phyloP scores from a whole-genome alignment of 163 green algal genomes.

The Volvox carteri region DNA sequence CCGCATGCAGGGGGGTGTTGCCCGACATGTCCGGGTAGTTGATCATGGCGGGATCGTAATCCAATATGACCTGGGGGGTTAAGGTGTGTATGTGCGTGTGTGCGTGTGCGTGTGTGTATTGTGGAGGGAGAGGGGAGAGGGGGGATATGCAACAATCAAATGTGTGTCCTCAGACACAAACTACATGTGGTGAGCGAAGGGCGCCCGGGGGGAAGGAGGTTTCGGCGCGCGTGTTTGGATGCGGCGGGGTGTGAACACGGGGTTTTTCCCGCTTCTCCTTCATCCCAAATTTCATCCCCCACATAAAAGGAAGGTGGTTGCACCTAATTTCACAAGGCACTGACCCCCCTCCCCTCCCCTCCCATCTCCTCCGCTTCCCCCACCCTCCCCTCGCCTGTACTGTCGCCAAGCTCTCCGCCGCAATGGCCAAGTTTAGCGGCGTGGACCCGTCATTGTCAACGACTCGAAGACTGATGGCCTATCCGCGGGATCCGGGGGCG shows the following conservation, averaged over 20 bases:
- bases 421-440: slow-evolving; percentile 68
- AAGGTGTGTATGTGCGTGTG: not conserved
- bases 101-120: not conserved
- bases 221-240: no score
- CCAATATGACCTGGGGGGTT: slow-evolving; percentile 56
- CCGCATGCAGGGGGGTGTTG: slow-evolving; percentile 63
- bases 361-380: no score
- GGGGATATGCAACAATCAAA: not conserved
- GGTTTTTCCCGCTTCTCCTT: no score
- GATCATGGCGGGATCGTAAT: slow-evolving; percentile 55
- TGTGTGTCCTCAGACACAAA: no score
- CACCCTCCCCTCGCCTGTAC: slow-evolving; percentile 61
- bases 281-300: no score
- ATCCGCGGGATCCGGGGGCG: not conserved
- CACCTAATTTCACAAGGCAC: no score
- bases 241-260: no score
- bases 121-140: not conserved
- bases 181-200: no score
- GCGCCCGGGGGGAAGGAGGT: no score
- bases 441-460: slow-evolving; percentile 72
- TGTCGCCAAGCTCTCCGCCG: slow-evolving; percentile 52
- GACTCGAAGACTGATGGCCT: slow-evolving; percentile 60
- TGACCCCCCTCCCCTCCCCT: no score
- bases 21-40: slow-evolving; percentile 61
- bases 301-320: no score